Base-by-base conservation (phyloP, 495 filamentous ascomycete species). In the Penicillium crystallinum region DNA sequence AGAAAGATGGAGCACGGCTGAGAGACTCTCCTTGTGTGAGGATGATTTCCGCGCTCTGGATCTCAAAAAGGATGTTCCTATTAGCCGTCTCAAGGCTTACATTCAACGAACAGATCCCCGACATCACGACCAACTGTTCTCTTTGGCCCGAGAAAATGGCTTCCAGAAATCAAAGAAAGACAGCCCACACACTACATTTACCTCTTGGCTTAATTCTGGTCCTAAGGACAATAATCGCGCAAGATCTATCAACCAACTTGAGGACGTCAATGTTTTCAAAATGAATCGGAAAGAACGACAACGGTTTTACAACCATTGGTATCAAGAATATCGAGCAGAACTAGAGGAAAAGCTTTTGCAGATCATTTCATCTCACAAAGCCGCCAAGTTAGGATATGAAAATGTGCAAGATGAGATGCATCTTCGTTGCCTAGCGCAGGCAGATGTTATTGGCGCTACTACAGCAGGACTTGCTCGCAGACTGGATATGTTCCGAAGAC, bases 391-490 rank as follows among this genome's bases (percentile, higher is more conserved):
- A 0, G 27, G 27, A 2, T 49, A 31, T 6, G 47, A 49, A 15
- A 22, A 12, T 11, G 27, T 49, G 4, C 35, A 65, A 11, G 57
- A 69, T 30, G 71, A 77, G 43, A 25, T 64, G 6, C 63, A 75
- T 37, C 50, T 72, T 17, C 64, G 71, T 4, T 70, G 65, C 38
- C 61, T 77, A 12, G 18, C 38, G 4, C 33, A 44, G 1, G 73
- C 69, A 0, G 66, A 89, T 39, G 70, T 95, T n/a, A 81, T 95
- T 44, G 86, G 87, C 0, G 72, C 87, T 1, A 93, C 88, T 0
- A 90, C 90, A 1, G 81, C 84, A 0, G 88, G 89, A 0, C 67
- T 93, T 4, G 88, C 88, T 8, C 71, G 76, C 12, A 84, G 87
- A 39, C 59, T 89, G 1, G 68, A 79, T 2, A 64, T 87, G 42